These are phyloP conservation scores for Phytophthora litchii DNA, from an alignment of 352 stramenopile genomes.

Conservation along the genomic window DNA sequence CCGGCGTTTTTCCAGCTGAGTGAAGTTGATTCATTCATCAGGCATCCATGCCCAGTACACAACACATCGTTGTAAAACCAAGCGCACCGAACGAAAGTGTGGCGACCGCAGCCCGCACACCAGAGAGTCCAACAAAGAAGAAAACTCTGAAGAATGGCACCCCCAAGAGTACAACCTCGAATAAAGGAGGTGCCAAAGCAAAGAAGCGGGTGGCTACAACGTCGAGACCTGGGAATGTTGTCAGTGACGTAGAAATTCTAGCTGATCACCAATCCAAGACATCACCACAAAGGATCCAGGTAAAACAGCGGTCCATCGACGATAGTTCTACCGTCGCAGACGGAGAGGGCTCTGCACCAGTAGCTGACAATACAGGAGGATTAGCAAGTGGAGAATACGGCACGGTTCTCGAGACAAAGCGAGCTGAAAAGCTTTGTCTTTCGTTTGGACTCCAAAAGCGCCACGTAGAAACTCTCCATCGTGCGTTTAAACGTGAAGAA, in stretches of 20 bases:
- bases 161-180: background rate
- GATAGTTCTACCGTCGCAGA: slow-evolving; percentile 1
- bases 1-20: no score
- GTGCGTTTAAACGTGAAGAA: slow-evolving; percentile 54
- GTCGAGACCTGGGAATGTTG: background rate
- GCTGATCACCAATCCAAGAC: background rate
- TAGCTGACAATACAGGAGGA: background rate
- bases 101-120: no score
- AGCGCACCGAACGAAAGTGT: background rate
- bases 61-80: background rate
- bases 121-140: slow-evolving; percentile 5
- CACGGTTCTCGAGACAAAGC: slow-evolving; percentile 51
- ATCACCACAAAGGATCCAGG: slow-evolving; percentile 11
- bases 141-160: background rate
- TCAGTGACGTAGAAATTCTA: background rate
- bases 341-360: background rate
- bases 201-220: background rate
- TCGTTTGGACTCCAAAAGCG: slow-evolving; percentile 54
- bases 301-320: slow-evolving; percentile 16
- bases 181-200: background rate
- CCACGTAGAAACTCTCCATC: slow-evolving; percentile 43
- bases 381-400: slow-evolving; percentile 58
- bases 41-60: background rate
- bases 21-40: background rate
- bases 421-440: slow-evolving; percentile 52